Base-by-base conservation (phyloP, 1,284 basidiomycete species). In the Apiotrichum porosum region DNA sequence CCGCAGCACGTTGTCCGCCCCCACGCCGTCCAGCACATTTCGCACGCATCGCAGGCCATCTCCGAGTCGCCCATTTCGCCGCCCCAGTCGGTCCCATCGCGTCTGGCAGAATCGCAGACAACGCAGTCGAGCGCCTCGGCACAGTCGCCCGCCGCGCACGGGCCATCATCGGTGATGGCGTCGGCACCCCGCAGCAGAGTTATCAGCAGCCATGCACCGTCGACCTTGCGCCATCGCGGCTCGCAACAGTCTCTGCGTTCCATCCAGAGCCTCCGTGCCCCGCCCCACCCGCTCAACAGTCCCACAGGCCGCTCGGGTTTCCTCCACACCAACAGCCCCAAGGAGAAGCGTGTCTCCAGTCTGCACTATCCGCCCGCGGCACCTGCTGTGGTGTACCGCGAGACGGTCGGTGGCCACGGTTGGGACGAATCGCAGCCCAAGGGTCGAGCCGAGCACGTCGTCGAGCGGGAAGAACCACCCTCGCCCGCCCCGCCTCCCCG, bases 221-320 rank as follows among this genome's bases (percentile, higher is more conserved):
- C 40, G 21, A 17, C 19, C n/a, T 8, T 30, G 19, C 31, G 26
- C 15, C 28, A 18, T 30, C 9, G 22, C 33, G 21, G 19, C 22
- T 12, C 10, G 12, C 32, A 42, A 34, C 30, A 12, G 2, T 69
- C 66, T 4, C 47, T 70, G 6, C 64, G 69, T 9, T 67, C 64
- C 10, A 57, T 66, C 13, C 63, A 64, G 44, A 68, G 65, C 17
- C 58, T 68, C 23, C 64, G 69, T 12, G 69, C 68, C 0, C 68
- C 69, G 19, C 68, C 68, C 10, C 69, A 72, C 44, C 69, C 69
- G 13, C 63, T 72, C 47, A 72, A 72, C 44, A 66, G 65, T 13
- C 65, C 68, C 6, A 61, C 59, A 8, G 60, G 57, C 2, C 47
- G 22, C 14, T 28, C 26, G 1, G 34, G 43, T 37, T 47, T 42